Percentiles rank a stretch among this genome's conserved stretches.
These are phyloP conservation scores for Microdochium trichocladiopsis DNA, from an alignment of 2,329 filamentous ascomycete genomes.

Conservation along the genomic window DNA sequence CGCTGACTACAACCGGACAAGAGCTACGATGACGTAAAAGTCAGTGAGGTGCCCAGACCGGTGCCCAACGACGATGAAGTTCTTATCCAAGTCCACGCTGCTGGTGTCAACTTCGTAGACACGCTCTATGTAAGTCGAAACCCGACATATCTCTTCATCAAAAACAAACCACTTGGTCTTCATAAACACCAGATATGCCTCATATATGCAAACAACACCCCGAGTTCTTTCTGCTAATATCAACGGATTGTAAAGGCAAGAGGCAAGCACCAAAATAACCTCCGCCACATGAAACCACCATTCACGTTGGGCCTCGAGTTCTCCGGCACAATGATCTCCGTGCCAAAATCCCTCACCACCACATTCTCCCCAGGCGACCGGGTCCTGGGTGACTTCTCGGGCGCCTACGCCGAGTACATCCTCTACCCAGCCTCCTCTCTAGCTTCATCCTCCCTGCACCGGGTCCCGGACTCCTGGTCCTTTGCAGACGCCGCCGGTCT, in stretches of 20 bases:
- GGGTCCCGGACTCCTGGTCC: slow-evolving; percentile 35
- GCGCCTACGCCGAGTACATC: slow-evolving; percentile 46
- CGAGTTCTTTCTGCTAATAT: no score
- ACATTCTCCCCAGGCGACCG: slow-evolving; percentile 35
- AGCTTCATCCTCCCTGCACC: slow-evolving; percentile 23
- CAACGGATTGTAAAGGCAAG: slow-evolving; percentile 25
- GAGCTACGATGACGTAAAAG: slow-evolving; percentile 19
- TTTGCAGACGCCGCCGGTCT: slow-evolving; percentile 44
- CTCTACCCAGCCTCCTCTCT: slow-evolving; percentile 22
- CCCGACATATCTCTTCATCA: neutral
- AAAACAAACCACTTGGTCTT: no score
- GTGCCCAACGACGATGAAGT: slow-evolving; percentile 24
- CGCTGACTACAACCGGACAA: neutral
- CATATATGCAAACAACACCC: no score
- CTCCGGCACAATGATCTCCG: slow-evolving; percentile 39
- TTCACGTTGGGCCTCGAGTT: slow-evolving; percentile 57
- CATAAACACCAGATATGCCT: neutral
- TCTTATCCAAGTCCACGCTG: slow-evolving; percentile 43
- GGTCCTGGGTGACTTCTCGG: slow-evolving; percentile 45
- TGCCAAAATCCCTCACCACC: slow-evolving; percentile 18
- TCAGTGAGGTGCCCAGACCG: slow-evolving; percentile 23
- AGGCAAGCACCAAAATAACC: slow-evolving; percentile 55
- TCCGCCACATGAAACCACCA: slow-evolving; percentile 44
- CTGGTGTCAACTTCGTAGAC: slow-evolving; percentile 54
- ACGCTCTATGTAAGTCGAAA: slow-evolving; percentile 38